Conservation (phyloP, 768 basidiomycete genomes). For the Rhizopogon sp. region DNA sequence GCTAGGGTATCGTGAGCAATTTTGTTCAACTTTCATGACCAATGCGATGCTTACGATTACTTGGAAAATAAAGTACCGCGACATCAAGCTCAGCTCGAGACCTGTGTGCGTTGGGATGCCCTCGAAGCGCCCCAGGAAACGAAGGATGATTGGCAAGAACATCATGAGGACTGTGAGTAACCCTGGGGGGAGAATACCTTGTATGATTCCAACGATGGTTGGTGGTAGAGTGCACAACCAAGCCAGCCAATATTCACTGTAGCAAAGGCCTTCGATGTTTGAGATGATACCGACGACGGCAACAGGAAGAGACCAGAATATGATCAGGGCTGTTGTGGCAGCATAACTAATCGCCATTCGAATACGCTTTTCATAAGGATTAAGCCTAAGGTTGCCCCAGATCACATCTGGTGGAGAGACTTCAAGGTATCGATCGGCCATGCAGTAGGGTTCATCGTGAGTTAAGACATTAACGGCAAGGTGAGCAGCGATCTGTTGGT, state of each 20-base stretch:
- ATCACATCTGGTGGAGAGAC: slow-evolving; percentile 87
- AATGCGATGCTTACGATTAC: slow-evolving; percentile 61
- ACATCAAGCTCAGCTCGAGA: slow-evolving; percentile 89
- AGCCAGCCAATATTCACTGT: slow-evolving; percentile 60
- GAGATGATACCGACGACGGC: slow-evolving; percentile 84
- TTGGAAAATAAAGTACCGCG: slow-evolving; percentile 87
- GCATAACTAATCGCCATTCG: slow-evolving; percentile 67
- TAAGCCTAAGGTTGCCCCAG: slow-evolving; percentile 86
- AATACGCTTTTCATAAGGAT: slow-evolving; percentile 80
- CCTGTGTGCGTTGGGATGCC: slow-evolving; percentile 84
- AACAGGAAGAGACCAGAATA: slow-evolving; percentile 87
- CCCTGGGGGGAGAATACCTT: slow-evolving; percentile 86
- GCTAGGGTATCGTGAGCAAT: slow-evolving; percentile 37
- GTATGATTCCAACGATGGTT: slow-evolving; percentile 72
- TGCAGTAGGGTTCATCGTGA: slow-evolving; percentile 80
- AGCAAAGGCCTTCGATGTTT: slow-evolving; percentile 70
- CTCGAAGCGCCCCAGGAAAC: slow-evolving; percentile 78
- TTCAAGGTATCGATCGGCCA: slow-evolving; percentile 74
- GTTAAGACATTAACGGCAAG: slow-evolving; percentile 70
- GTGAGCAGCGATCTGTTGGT: slow-evolving; percentile 90
- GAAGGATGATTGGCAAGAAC: slow-evolving; percentile 79
- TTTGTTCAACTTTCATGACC: background rate
- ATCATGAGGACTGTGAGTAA: slow-evolving; percentile 88
- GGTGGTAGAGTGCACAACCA: slow-evolving; percentile 78
- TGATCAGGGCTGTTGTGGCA: slow-evolving; percentile 72